These are phyloP conservation scores for Sutorius australiensis DNA, from an alignment of 768 basidiomycete species.

Conservation along the genomic window DNA sequence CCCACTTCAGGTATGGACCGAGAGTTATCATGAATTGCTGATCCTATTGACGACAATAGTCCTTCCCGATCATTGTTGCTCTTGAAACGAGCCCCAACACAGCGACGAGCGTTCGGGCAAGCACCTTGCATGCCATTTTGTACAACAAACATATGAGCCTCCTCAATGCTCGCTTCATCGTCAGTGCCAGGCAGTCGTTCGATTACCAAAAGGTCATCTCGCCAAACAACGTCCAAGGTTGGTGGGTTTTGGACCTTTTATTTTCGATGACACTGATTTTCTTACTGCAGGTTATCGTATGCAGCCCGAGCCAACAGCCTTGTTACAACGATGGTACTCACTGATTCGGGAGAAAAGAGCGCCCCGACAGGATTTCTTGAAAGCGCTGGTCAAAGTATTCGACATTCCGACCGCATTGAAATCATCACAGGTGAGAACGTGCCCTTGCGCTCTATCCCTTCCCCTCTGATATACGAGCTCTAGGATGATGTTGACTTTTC, in stretches of 20 bases:
- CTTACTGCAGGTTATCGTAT: slow-evolving; percentile 55
- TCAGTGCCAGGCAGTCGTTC: slow-evolving; percentile 79
- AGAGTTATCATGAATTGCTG: background rate
- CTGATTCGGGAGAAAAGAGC: slow-evolving; percentile 89
- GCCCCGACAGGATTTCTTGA: slow-evolving; percentile 82
- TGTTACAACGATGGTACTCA: slow-evolving; percentile 87
- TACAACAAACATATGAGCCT: slow-evolving; percentile 88
- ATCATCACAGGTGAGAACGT: slow-evolving; percentile 50
- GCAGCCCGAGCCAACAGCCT: slow-evolving; percentile 61
- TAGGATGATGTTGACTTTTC: slow-evolving; percentile 83
- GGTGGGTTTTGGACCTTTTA: slow-evolving; percentile 2
- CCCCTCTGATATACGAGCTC: background rate
- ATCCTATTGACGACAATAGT: slow-evolving; percentile 42
- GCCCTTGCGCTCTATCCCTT: too few relatives aligned
- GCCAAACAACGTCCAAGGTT: slow-evolving; percentile 52
- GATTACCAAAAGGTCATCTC: slow-evolving; percentile 70
- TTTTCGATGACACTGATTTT: background rate
- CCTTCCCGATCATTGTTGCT: slow-evolving; percentile 87
- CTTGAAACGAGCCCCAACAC: slow-evolving; percentile 79
- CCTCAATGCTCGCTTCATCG: slow-evolving; percentile 78
- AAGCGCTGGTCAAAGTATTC: slow-evolving; percentile 76
- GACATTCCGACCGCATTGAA: slow-evolving; percentile 60
- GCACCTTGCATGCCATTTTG: slow-evolving; percentile 71
- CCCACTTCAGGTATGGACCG: slow-evolving; percentile 71
- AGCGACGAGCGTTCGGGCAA: slow-evolving; percentile 68